phyloP scores from a whole-genome alignment of 768 basidiomycete species.

The Pulveroboletus sp. region DNA sequence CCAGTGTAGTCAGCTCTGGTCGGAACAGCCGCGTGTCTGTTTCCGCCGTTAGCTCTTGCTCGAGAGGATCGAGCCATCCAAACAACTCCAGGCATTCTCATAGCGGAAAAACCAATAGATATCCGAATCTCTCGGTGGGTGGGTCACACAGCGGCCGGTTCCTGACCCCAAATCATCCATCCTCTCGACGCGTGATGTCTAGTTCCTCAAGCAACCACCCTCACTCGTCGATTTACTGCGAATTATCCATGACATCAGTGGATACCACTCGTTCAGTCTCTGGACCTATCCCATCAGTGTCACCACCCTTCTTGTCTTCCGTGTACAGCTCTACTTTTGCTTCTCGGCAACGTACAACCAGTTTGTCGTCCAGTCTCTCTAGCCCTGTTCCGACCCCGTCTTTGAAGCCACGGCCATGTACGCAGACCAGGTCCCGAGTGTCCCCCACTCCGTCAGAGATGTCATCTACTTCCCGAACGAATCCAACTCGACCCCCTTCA shows the following conservation, averaged over 20 bases:
- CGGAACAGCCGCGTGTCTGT: slow-evolving; percentile 53
- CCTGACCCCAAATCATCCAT: slow-evolving; percentile 41
- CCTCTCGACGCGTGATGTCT: slow-evolving; percentile 47
- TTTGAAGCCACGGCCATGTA: slow-evolving; percentile 33
- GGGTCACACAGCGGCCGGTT: slow-evolving; percentile 38
- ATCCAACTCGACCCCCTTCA: slow-evolving; percentile 37
- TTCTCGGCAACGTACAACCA: slow-evolving; percentile 78
- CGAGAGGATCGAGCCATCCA: slow-evolving; percentile 16
- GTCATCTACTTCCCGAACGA: slow-evolving; percentile 48
- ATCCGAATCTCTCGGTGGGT: slow-evolving; percentile 28
- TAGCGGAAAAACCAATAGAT: slow-evolving; percentile 25
- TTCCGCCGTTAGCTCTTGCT: slow-evolving; percentile 33
- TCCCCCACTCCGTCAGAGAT: slow-evolving; percentile 65
- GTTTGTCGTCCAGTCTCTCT: slow-evolving; percentile 46
- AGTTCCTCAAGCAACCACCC: slow-evolving; percentile 40
- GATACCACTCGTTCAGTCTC: slow-evolving; percentile 63
- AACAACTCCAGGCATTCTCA: slow-evolving; percentile 11
- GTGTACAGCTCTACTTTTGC: slow-evolving; percentile 67
- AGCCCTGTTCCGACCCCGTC: slow-evolving; percentile 31
- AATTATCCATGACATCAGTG: slow-evolving; percentile 42
- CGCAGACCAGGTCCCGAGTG: slow-evolving; percentile 41
- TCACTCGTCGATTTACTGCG: slow-evolving; percentile 47
- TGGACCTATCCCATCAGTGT: slow-evolving; percentile 49
- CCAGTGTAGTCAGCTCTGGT: slow-evolving; percentile 62
- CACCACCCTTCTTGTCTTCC: slow-evolving; percentile 28